These are phyloP conservation scores for Saturnispora besseyi DNA, from an alignment of 805 yeast species.

Conservation along the genomic window DNA sequence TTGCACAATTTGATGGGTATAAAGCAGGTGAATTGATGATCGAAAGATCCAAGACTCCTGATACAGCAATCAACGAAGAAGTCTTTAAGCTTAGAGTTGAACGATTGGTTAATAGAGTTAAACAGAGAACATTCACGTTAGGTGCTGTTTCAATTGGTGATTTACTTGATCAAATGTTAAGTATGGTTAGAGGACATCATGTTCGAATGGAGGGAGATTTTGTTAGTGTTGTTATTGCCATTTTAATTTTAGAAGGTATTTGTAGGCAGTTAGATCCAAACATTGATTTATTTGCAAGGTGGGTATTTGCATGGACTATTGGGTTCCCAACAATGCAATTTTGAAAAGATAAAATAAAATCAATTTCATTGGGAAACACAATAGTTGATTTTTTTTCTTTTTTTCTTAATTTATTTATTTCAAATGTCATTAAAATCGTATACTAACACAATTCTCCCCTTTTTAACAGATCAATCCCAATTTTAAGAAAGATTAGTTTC, in stretches of 20 bases:
- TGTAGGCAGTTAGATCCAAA: slow-evolving; percentile 93
- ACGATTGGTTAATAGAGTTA: slow-evolving; percentile 69
- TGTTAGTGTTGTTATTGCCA: slow-evolving; percentile 90
- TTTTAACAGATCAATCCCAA: slow-evolving; percentile 61
- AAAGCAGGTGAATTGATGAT: slow-evolving; percentile 93
- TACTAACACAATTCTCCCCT: slow-evolving; percentile 8
- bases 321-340: slow-evolving; percentile 29
- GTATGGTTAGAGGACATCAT: slow-evolving; percentile 90
- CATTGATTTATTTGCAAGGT: slow-evolving; percentile 91
- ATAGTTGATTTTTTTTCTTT: neutral
- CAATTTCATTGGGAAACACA: neutral
- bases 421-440: neutral
- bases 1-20: slow-evolving; percentile 89
- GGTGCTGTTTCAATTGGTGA: slow-evolving; percentile 93
- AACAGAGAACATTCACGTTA: slow-evolving; percentile 80
- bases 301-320: slow-evolving; percentile 46
- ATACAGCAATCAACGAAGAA: slow-evolving; percentile 76
- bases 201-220: slow-evolving; percentile 98
- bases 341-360: neutral
- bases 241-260: slow-evolving; percentile 83
- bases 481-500: slow-evolving; percentile 70
- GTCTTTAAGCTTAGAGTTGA: slow-evolving; percentile 84
- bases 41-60: slow-evolving; percentile 91
- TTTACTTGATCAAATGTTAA: slow-evolving; percentile 71
- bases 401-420: neutral